Conservation (phyloP, 176 grass and related monocot species). For the Guadua angustifolia region DNA sequence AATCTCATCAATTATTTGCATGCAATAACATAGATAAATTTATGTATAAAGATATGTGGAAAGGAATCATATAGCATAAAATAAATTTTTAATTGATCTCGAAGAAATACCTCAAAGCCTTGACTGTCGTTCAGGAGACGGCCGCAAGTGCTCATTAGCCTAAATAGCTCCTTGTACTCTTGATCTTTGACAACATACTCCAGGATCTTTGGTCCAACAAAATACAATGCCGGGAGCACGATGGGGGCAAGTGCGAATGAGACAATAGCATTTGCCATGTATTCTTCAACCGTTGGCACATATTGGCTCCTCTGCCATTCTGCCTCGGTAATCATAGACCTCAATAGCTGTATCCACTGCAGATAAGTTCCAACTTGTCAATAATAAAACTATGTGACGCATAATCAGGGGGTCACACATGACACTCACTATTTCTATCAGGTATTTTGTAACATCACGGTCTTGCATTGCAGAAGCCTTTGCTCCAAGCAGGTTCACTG, state of each 20-base stretch:
- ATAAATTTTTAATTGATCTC: neutral
- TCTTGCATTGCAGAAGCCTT: slow-evolving; percentile 63
- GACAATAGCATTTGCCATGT: slow-evolving; percentile 59
- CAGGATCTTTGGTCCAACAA: slow-evolving; percentile 51
- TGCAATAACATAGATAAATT: slow-evolving; percentile 1
- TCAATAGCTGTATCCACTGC: slow-evolving; percentile 66
- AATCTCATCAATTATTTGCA: neutral
- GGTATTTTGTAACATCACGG: slow-evolving; percentile 54
- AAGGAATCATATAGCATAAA: slow-evolving; percentile 4
- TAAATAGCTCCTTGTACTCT: slow-evolving; percentile 64
- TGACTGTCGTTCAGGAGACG: slow-evolving; percentile 70
- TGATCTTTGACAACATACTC: slow-evolving; percentile 32
- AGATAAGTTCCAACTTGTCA: neutral
- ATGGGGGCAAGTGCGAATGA: slow-evolving; percentile 67
- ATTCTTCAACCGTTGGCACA: slow-evolving; percentile 59
- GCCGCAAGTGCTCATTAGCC: slow-evolving; percentile 61
- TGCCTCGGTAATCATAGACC: slow-evolving; percentile 72
- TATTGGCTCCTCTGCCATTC: slow-evolving; percentile 49
- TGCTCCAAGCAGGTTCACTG: slow-evolving; percentile 65
- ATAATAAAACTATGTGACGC: neutral
- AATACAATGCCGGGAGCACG: slow-evolving; percentile 69
- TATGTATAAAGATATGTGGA: neutral
- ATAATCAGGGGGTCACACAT: neutral
- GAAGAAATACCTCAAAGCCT: slow-evolving; percentile 50
- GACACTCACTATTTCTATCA: slow-evolving; percentile 63